Percentiles rank a stretch among this genome's conserved stretches.
These are phyloP conservation scores for Calonectria multiphialidica DNA, from an alignment of 2,329 filamentous ascomycete genomes.

Conservation along the genomic window DNA sequence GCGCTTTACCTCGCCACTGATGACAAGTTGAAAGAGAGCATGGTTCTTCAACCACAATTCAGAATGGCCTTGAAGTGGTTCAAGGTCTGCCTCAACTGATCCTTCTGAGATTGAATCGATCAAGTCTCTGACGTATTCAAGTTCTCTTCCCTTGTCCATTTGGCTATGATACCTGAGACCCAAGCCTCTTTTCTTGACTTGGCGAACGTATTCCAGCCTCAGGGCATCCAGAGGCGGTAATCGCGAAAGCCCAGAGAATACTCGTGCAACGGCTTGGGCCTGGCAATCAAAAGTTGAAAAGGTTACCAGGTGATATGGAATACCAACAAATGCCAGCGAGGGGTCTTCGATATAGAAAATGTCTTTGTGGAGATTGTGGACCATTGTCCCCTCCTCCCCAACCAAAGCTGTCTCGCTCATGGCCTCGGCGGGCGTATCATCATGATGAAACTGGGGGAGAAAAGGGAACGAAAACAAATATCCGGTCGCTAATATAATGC, in stretches of 20 bases:
- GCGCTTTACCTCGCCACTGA: not conserved
- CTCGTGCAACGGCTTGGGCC: slow-evolving; percentile 68
- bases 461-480: slow-evolving; percentile 1
- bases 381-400: slow-evolving; percentile 58
- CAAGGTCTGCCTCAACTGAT: not conserved
- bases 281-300: slow-evolving; percentile 79
- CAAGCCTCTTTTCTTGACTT: not conserved
- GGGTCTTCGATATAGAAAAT: slow-evolving; percentile 78
- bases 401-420: not conserved
- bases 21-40: not conserved
- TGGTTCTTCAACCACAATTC: not conserved
- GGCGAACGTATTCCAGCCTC: not conserved
- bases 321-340: slow-evolving; percentile 71
- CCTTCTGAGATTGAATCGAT: not conserved
- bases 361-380: slow-evolving; percentile 75
- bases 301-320: slow-evolving; percentile 73
- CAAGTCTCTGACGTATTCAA: not conserved
- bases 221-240: not conserved
- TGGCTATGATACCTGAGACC: not conserved
- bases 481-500: not conserved
- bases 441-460: not conserved
- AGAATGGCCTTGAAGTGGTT: not conserved
- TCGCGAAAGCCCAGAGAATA: slow-evolving; percentile 58
- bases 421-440: not conserved
- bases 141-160: not conserved